A percentile compares a stretch with the other conserved stretches of the same genome.
Evolutionary conservation across 2,329 filamentous ascomycete species (phyloP).

Genomic region (Aspergillus pseudoviridinutans): DNA sequence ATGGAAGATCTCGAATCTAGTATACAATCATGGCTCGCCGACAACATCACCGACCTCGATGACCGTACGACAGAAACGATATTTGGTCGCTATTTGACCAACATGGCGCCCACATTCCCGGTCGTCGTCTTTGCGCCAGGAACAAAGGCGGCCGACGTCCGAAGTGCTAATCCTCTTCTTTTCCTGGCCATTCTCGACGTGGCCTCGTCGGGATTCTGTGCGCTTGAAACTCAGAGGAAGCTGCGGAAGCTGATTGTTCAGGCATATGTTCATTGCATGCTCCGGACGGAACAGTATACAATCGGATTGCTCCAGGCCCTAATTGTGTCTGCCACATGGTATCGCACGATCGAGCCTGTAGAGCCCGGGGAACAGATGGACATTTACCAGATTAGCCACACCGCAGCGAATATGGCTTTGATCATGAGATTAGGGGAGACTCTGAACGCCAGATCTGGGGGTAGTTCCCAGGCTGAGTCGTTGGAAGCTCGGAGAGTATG

Average conservation of each 20-base stretch:
- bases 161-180: background rate
- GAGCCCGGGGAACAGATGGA: constrained; percentile 6
- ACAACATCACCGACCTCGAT: background rate
- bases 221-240: background rate
- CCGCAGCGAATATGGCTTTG: constrained; percentile 5
- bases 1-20: background rate
- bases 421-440: constrained; percentile 3
- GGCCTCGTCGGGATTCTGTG: background rate
- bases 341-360: constrained; percentile 5
- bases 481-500: background rate
- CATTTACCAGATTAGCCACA: constrained; percentile 5
- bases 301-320: background rate
- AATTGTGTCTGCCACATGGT: background rate
- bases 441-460: background rate
- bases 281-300: background rate
- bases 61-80: background rate
- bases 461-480: background rate
- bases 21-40: background rate
- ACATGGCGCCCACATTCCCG: background rate
- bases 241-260: background rate
- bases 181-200: background rate
- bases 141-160: background rate
- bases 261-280: background rate
- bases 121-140: background rate
- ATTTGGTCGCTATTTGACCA: background rate